Base-by-base conservation (phyloP, 2,329 filamentous ascomycete genomes). In the Achaetomium macrosporum region DNA sequence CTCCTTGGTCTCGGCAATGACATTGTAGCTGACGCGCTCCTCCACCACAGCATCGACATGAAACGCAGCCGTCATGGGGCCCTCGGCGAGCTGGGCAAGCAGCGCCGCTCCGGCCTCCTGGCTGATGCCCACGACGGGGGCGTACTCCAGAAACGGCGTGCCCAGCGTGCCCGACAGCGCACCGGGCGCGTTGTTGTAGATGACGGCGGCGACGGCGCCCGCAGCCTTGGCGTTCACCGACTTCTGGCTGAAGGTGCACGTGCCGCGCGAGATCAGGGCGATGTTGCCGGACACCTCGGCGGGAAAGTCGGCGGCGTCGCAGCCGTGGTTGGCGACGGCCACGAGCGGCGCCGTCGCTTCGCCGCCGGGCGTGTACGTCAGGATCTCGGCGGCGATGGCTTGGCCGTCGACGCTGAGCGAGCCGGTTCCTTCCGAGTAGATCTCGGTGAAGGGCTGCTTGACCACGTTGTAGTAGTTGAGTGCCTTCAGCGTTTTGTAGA, bases 151-250 rank as follows among this genome's bases (percentile, higher is more conserved):
- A 42, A 71, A 72, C 0, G 73, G 70, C 7, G 65, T 67, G 45
- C 80, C 81, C 1, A 86, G 70, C 2, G 81, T 85, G 30, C 80
- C 83, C 7, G 74, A 64, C 1, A 73, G 51, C 3, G 65, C 53
- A 2, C 79, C 82, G 0, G 73, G 66, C 3, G 70, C 75, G 55
- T 85, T 85, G 71, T 87, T 85, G 68, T 84, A 85, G 54, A 87
- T 71, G 49, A 87, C 63, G 1, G 74, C 76, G 1, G 70, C 84
- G 0, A 66, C 64, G 1, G 84, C 84, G 16, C 82, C 80, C 1
- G 82, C 81, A 0, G 66, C 62, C 53, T 76, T 77, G 20, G 82
- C 83, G 16, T 76, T 68, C 36, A 72, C 66, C 7, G 79, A 74
- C 71, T 87, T 87, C 19, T 73, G 61, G 8, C 72, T 75, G 52